phyloP scores from a whole-genome alignment of 257 asterid genomes.

The Jaltomata sinuosa region DNA sequence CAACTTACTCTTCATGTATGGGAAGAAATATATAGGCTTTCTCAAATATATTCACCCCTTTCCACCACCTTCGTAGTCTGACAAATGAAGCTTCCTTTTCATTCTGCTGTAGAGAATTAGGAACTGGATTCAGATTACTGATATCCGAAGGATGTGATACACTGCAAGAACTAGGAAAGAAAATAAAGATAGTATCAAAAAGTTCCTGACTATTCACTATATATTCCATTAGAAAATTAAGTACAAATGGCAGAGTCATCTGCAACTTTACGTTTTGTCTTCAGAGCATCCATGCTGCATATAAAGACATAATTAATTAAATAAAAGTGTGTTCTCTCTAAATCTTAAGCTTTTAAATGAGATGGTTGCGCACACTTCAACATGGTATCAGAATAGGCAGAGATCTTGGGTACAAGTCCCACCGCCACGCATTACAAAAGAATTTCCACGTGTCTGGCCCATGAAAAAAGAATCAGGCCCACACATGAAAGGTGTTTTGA shows the following conservation, averaged over 20 bases:
- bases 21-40: slow-evolving; percentile 83
- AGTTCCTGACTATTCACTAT: neutral
- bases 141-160: neutral
- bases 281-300: neutral
- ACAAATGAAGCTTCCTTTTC: slow-evolving; percentile 49
- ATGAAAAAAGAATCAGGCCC: neutral
- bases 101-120: slow-evolving; percentile 25
- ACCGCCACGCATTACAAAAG: neutral
- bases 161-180: neutral
- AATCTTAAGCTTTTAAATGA: neutral
- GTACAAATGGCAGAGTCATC: neutral
- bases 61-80: slow-evolving; percentile 99
- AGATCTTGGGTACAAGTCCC: neutral
- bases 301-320: neutral
- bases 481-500: neutral
- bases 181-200: neutral
- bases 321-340: neutral
- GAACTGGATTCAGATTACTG: neutral
- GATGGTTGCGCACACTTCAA: neutral
- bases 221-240: neutral
- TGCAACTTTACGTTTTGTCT: neutral
- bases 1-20: slow-evolving; percentile 60
- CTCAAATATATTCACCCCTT: slow-evolving; percentile 83
- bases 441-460: neutral
- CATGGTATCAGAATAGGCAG: neutral